Percentiles rank a stretch among this genome's conserved stretches.
phyloP scores from a whole-genome alignment of 371 early-diverging fungal species.

The Rhizoclosmatium hyalinum region DNA sequence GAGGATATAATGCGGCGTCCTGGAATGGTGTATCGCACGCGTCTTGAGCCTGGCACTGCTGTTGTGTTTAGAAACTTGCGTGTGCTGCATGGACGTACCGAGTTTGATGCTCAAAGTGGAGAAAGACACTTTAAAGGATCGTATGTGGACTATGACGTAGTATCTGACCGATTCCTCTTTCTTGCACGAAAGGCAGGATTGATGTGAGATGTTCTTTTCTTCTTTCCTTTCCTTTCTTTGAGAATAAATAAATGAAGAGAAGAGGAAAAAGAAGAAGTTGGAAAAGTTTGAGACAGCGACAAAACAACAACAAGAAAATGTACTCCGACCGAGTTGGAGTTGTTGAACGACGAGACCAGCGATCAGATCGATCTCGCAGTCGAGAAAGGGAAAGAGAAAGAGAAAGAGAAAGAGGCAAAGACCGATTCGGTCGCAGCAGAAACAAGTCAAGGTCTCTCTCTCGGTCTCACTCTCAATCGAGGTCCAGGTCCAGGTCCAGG shows the following conservation, averaged over 20 bases:
- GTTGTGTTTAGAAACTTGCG: conserved; percentile 85
- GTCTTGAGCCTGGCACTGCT: conserved; percentile 76
- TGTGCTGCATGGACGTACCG: conserved; percentile 81
- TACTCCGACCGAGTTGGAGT: neutral
- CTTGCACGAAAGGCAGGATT: conserved; percentile 5
- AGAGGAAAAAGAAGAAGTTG: neutral
- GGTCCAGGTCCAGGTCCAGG: no score
- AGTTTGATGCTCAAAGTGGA: conserved; percentile 77
- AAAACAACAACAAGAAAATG: no score
- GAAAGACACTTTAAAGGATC: conserved; percentile 82
- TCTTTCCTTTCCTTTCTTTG: neutral
- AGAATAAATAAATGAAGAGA: neutral
- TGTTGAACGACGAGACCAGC: neutral
- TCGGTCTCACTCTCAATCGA: no score
- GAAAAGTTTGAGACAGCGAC: no score
- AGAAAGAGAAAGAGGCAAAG: neutral
- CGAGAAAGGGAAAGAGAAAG: neutral
- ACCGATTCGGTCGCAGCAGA: neutral
- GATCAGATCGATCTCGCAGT: neutral
- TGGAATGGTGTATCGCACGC: conserved; percentile 65
- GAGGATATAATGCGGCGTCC: conserved; percentile 67
- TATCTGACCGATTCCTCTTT: conserved; percentile 66
- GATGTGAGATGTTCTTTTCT: neutral
- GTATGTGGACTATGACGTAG: conserved; percentile 80
- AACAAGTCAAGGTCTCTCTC: no score